Conservation (phyloP, 2,329 filamentous ascomycete species). For the Penicillium decumbens region DNA sequence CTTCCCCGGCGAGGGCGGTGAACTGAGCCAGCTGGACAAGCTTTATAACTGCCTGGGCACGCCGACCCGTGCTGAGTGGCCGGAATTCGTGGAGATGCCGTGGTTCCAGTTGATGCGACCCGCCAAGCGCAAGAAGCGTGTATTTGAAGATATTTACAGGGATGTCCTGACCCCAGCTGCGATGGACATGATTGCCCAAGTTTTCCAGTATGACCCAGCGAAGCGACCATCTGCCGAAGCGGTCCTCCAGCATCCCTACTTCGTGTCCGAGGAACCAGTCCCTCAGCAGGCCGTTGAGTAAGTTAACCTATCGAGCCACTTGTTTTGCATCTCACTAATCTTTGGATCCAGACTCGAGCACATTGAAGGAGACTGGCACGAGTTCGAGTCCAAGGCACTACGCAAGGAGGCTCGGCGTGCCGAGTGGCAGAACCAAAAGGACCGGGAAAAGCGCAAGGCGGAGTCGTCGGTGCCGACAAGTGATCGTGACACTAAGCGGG, state of each 20-base stretch:
- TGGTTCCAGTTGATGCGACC: slow-evolving; percentile 94
- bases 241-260: slow-evolving; percentile 83
- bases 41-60: slow-evolving; percentile 93
- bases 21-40: slow-evolving; percentile 92
- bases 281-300: slow-evolving; percentile 77
- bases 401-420: slow-evolving; percentile 64
- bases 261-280: slow-evolving; percentile 71
- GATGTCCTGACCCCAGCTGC: slow-evolving; percentile 72
- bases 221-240: slow-evolving; percentile 79
- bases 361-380: slow-evolving; percentile 94
- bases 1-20: slow-evolving; percentile 92
- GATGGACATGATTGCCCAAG: slow-evolving; percentile 73
- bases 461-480: slow-evolving; percentile 30
- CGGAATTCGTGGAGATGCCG: slow-evolving; percentile 83
- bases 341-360: slow-evolving; percentile 58
- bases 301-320: slow-evolving; percentile 35
- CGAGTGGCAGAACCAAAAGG: slow-evolving; percentile 46
- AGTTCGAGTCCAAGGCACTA: slow-evolving; percentile 94
- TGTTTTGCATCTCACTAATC: slow-evolving; percentile 2
- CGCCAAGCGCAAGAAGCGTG: slow-evolving; percentile 63
- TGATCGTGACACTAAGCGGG: slow-evolving; percentile 42
- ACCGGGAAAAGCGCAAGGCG: slow-evolving; percentile 45
- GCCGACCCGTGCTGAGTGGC: slow-evolving; percentile 79
- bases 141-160: slow-evolving; percentile 79
- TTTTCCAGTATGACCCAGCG: slow-evolving; percentile 85